These are phyloP conservation scores for Aspergillus alliaceus DNA, from an alignment of 2,329 filamentous ascomycete genomes.

Conservation along the genomic window DNA sequence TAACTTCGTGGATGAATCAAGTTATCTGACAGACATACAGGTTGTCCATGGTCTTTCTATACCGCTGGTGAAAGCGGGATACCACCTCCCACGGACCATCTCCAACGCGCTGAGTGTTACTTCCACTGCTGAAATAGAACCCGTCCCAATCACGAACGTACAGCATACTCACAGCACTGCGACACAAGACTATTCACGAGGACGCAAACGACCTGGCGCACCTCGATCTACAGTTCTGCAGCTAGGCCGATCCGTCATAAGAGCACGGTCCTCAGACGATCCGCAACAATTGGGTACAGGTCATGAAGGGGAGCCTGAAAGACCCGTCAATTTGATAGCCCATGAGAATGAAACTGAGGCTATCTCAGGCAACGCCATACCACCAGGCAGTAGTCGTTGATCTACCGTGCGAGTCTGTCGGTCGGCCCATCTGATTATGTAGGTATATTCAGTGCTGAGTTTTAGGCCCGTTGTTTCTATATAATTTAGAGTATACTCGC, in stretches of 20 bases:
- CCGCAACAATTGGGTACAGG: conserved; percentile 23
- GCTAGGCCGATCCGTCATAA: conserved; percentile 28
- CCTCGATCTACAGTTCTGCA: conserved; percentile 26
- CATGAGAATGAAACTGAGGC: not conserved
- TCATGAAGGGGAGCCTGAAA: conserved; percentile 29
- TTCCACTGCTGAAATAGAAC: conserved; percentile 28
- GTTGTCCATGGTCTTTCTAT: conserved; percentile 81
- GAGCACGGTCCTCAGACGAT: conserved; percentile 13
- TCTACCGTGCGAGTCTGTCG: not conserved
- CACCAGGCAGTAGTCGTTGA: not conserved
- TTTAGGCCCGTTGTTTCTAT: not conserved
- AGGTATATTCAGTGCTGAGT: not conserved
- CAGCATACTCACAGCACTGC: conserved; percentile 36
- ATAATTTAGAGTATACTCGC: too few relatives aligned
- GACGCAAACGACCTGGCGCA: conserved; percentile 25
- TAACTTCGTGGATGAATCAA: not conserved
- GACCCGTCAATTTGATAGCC: conserved; percentile 33
- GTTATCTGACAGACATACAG: conserved; percentile 36
- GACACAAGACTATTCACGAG: conserved; percentile 24
- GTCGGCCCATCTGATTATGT: not conserved
- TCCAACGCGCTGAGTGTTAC: conserved; percentile 47
- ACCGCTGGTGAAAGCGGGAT: conserved; percentile 59
- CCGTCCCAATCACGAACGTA: conserved; percentile 29
- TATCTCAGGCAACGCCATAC: not conserved
- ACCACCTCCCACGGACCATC: conserved; percentile 47